Base-by-base conservation (phyloP, 2,329 filamentous ascomycete species). In the Arthrocladium fulminans region DNA sequence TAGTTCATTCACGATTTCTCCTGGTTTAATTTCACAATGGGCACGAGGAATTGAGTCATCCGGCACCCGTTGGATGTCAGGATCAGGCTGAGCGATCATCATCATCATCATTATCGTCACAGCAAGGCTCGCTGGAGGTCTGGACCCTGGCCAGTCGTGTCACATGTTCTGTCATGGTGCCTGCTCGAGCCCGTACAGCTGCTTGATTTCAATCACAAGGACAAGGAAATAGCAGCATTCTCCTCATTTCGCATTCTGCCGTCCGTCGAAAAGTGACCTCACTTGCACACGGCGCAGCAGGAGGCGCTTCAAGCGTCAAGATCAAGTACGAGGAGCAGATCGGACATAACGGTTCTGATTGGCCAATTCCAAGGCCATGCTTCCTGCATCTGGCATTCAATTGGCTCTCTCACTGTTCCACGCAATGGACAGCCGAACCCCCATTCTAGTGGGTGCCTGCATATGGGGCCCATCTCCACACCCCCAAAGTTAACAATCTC, bases 171-270 rank as follows among this genome's bases (percentile, higher is more conserved):
- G 32, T n/a, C 32, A 35, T 35, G 32, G 17, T 35, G 32, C 32
- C 32, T 35, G 32, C 32, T 35, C n/a, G n/a, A 35, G 13, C 6
- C n/a, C 10, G 6, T 6, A 10, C 17, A 6, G 17, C 6, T 19
- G 19, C 8, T 40, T 7, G 17, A 19, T 29, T 7, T 7, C 7
- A 24, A 34, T 35, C 35, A 42, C 29, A 30, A 30, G 37, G 35
- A 17, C 30, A 9, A 17, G 20, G 20, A 44, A 17, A 48, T 46
- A 43, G 48, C 42, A 46, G 49, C 45, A 48, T 51, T 35, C 45
- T 49, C 37, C 38, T 39, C 17, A 41, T 20, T 22, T 30, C 24
- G 19, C 8, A 10, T 24, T 27, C n/a, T 6, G n/a, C 12, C 25
- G 13, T 44, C 13, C 24, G 15, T 44, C 3, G n/a, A 20, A 17